phyloP scores from a whole-genome alignment of 2,329 filamentous ascomycete genomes.

The Neofusicoccum ribis region DNA sequence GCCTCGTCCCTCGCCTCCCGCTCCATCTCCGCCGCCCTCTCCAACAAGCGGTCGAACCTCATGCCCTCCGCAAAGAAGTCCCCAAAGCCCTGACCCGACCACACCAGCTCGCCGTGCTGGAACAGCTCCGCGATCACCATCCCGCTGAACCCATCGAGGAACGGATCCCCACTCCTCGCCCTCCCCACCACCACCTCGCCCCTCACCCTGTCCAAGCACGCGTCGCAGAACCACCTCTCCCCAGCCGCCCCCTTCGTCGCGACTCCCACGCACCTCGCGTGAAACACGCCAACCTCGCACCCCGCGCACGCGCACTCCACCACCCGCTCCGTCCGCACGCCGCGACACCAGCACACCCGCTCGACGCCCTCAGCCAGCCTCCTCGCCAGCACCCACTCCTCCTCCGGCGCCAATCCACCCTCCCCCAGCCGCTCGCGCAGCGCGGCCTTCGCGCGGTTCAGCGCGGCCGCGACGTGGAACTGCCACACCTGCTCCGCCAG shows the following conservation, averaged over 20 bases:
- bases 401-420: not conserved
- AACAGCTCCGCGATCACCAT: too few species aligned
- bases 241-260: not conserved
- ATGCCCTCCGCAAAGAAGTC: not conserved
- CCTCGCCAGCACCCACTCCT: not conserved
- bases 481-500: not conserved
- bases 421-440: not conserved
- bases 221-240: not conserved
- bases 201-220: not conserved
- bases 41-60: not conserved
- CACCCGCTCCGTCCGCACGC: not conserved
- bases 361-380: not conserved
- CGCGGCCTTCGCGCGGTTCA: not conserved
- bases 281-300: not conserved
- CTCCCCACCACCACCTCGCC: not conserved
- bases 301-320: not conserved
- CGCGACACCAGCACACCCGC: not conserved
- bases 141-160: too few species aligned
- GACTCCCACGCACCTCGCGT: not conserved
- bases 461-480: not conserved
- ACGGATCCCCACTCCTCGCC: too few species aligned
- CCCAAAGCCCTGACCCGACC: too few species aligned
- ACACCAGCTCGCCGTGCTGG: too few species aligned
- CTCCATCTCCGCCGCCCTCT: not conserved
- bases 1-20: not conserved